Conservation (phyloP, 208 protist genomes). For the Tritrichomonas foetus region DNA sequence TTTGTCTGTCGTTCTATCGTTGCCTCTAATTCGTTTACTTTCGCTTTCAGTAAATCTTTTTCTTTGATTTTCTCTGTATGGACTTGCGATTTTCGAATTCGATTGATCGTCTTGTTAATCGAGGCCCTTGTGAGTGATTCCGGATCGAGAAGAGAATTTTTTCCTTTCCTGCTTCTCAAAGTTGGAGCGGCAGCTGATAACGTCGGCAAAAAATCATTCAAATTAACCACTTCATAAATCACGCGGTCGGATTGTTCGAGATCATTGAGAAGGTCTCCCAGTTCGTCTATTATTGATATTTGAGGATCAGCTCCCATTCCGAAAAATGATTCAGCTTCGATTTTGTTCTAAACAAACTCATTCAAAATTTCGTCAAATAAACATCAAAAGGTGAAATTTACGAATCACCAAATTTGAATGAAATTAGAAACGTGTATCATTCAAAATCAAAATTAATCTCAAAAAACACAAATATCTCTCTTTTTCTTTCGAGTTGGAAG, state of each 20-base stretch:
- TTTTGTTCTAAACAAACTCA: no score
- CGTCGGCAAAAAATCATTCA: background rate
- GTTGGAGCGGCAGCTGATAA: background rate
- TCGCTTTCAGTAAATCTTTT: background rate
- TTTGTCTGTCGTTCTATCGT: background rate
- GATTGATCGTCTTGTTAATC: background rate
- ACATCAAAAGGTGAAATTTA: no score
- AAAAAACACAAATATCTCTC: no score
- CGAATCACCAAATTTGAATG: no score
- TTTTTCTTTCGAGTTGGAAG: no score
- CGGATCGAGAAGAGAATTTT: background rate
- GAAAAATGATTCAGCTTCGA: background rate
- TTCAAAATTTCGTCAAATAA: no score
- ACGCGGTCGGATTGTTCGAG: background rate
- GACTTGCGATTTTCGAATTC: background rate
- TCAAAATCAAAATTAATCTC: no score
- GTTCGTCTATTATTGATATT: background rate
- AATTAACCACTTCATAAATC: background rate
- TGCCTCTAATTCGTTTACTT: background rate
- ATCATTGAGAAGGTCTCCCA: background rate
- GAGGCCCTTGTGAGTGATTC: background rate
- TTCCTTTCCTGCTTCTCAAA: background rate
- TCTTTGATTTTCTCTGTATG: background rate
- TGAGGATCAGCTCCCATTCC: background rate
- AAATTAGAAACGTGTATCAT: no score